Base-by-base conservation (phyloP, 371 early-diverging fungal genomes). In the Mucor mucedo region DNA sequence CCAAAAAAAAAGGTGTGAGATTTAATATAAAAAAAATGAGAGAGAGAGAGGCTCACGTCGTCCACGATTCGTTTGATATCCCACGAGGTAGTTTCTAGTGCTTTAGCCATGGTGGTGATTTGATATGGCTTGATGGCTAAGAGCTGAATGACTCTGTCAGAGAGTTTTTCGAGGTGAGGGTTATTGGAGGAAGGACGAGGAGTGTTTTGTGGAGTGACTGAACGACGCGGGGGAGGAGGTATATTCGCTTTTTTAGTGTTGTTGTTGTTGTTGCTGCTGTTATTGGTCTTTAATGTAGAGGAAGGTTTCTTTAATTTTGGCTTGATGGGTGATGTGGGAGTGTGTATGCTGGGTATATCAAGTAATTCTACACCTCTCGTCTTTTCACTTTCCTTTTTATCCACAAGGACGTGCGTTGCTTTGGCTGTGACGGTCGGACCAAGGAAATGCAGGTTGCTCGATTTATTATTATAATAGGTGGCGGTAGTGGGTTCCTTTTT, bases 1-100 rank as follows among this genome's bases (percentile, higher is more conserved):
- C 9, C 4, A 5, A 21, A 21, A 21, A 21, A 33, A 13, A 33
- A 28, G 7, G 3, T 33, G 21, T 52, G 5, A 33, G 14, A 14
- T 27, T n/a, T 27, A 21, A 21, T 47, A 21, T 1, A 21, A 21
- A 7, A 21, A 7, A 50, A 4, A 50, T n/a, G n/a, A 13, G 3
- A 2, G 27, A 11, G 2, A 28, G 42, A 8, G 5, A 21, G 3
- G 13, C 14, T 52, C 56, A 63, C 63, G 13, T 40, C 39, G 28
- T 63, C 63, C 1, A 63, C 14, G n/a, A 63, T 63, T 14, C 50
- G 33, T 29, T 56, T 63, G 2, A 63, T 48, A 28, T 63, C 63
- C 40, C 57, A 52, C 33, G 56, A 57, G 0, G 57, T 57, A 11
- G 57, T 49, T n/a, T 63, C 50, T 10, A 63, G 27, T 5, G 52